phyloP scores from a whole-genome alignment of 257 asterid species.

The Knoxia roxburghii region DNA sequence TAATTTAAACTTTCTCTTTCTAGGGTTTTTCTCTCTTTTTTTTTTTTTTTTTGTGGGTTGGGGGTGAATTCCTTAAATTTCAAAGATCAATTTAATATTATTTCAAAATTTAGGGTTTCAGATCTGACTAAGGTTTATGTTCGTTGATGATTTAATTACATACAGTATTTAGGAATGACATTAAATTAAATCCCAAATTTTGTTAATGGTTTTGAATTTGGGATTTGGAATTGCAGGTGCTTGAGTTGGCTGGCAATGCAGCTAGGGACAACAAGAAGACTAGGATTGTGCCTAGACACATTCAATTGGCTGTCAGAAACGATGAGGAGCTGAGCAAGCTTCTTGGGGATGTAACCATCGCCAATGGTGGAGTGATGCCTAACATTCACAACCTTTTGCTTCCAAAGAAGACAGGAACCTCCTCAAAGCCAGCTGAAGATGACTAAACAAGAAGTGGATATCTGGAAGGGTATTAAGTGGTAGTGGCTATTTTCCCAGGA shows the following conservation, averaged over 20 bases:
- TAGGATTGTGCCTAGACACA: conserved; percentile 71
- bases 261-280: conserved; percentile 84
- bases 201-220: background rate
- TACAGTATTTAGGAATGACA: too few species aligned
- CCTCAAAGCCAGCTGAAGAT: conserved; percentile 55
- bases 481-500: background rate
- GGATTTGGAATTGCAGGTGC: conserved; percentile 31
- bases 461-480: background rate
- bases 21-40: too few species aligned
- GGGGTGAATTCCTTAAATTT: too few species aligned
- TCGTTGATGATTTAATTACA: too few species aligned
- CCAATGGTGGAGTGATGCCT: conserved; percentile 83
- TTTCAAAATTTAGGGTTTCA: too few species aligned
- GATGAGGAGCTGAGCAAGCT: conserved; percentile 76
- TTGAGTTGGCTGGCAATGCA: conserved; percentile 80
- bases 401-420: conserved; percentile 64
- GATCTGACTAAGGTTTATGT: too few species aligned
- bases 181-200: too few species aligned
- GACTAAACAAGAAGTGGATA: conserved; percentile 33
- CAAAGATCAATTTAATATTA: too few species aligned
- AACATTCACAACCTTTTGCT: conserved; percentile 74
- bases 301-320: conserved; percentile 69
- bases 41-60: too few species aligned
- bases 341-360: conserved; percentile 76
- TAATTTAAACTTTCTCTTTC: background rate